Conservation (phyloP, 169 alveolate genomes). For the Plasmodium blacklocki region DNA sequence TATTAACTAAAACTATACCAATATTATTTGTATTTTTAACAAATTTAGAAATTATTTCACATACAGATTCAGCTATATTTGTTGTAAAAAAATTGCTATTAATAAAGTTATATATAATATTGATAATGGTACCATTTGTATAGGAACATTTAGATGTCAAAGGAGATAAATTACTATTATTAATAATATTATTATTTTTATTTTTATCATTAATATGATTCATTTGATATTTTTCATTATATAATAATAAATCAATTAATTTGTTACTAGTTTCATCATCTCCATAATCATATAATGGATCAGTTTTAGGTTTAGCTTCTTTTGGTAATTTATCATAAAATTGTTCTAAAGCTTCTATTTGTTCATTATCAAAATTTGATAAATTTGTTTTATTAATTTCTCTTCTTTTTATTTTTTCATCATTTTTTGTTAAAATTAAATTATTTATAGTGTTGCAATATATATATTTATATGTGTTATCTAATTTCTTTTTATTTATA, state of each 20-base stretch:
- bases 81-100: conserved; percentile 63
- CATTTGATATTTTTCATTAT: conserved; percentile 39
- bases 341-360: conserved; percentile 74
- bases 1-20: conserved; percentile 63
- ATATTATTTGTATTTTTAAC: conserved; percentile 45
- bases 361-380: conserved; percentile 61
- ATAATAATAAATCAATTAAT: conserved; percentile 31
- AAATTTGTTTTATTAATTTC: conserved; percentile 73
- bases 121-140: conserved; percentile 70
- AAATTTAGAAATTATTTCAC: conserved; percentile 55
- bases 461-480: conserved; percentile 61
- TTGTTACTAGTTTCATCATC: conserved; percentile 64
- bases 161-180: conserved; percentile 1
- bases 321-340: conserved; percentile 56
- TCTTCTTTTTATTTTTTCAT: conserved; percentile 58
- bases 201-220: neutral
- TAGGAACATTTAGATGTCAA: neutral
- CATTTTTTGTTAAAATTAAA: conserved; percentile 63
- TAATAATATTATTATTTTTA: neutral
- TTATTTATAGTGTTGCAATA: conserved; percentile 60
- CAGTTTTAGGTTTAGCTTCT: conserved; percentile 29
- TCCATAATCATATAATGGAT: conserved; percentile 72
- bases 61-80: conserved; percentile 67
- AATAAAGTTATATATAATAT: conserved; percentile 64
- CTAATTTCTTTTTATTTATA: conserved; percentile 57